A percentile compares a stretch with the other conserved stretches of the same genome.
phyloP scores from a whole-genome alignment of 2,329 filamentous ascomycete species.

The Cladophialophora immunda region DNA sequence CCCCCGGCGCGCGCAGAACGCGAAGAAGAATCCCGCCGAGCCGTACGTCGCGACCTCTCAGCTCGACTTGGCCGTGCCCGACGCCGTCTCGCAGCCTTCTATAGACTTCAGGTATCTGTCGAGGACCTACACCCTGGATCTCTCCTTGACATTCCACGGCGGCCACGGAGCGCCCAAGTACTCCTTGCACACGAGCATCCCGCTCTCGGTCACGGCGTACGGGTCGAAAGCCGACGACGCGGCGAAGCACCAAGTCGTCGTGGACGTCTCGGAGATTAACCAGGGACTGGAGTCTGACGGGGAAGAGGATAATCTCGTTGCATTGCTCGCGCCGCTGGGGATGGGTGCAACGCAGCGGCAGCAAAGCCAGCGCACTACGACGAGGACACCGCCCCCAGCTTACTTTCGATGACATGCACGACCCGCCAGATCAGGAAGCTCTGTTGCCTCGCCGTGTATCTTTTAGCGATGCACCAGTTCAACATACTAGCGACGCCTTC shows the following conservation, averaged over 20 bases:
- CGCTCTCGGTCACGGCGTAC: slow-evolving; percentile 19
- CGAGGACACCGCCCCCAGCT: slow-evolving; percentile 31
- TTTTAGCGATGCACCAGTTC: neutral
- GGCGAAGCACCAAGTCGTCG: slow-evolving; percentile 16
- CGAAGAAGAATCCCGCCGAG: neutral
- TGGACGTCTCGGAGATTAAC: slow-evolving; percentile 16
- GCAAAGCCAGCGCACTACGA: neutral
- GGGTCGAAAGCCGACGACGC: slow-evolving; percentile 18
- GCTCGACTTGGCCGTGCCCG: slow-evolving; percentile 32
- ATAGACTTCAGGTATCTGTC: slow-evolving; percentile 27
- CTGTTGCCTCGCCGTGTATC: neutral
- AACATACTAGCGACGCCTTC: neutral
- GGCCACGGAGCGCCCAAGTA: slow-evolving; percentile 33
- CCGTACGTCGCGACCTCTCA: slow-evolving; percentile 31
- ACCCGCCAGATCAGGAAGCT: neutral
- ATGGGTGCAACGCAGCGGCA: neutral
- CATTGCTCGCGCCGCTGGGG: neutral
- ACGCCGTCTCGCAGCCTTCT: slow-evolving; percentile 33
- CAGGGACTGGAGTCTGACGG: slow-evolving; percentile 11
- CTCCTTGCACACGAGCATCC: slow-evolving; percentile 23
- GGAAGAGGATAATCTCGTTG: slow-evolving; percentile 15
- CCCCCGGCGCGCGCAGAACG: neutral
- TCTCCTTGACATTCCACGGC: slow-evolving; percentile 31
- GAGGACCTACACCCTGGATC: slow-evolving; percentile 30
- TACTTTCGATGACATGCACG: slow-evolving; percentile 31